A percentile compares a stretch with the other conserved stretches of the same genome.
Evolutionary conservation across 352 stramenopile genomes (phyloP).

Genomic region (Saprolegnia diclina): DNA sequence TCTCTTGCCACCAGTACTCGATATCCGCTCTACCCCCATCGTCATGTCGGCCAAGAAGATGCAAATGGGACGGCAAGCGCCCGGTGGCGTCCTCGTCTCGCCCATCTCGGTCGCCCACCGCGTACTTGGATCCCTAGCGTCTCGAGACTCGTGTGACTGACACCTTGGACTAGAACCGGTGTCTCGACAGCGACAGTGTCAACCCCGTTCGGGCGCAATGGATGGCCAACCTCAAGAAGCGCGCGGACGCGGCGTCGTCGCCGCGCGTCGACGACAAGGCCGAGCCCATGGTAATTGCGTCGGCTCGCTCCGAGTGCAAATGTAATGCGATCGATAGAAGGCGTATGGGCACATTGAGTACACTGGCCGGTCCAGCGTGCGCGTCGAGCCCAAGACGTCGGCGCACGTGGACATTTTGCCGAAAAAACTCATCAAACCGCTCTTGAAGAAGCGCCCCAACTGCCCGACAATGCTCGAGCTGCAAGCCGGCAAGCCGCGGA

Average conservation of each 20-base stretch:
- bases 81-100: slow-evolving; percentile 37
- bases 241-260: slow-evolving; percentile 6
- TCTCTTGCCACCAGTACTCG: background rate
- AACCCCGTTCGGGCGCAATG: slow-evolving; percentile 79
- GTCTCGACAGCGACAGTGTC: slow-evolving; percentile 25
- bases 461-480: slow-evolving; percentile 43
- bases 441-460: slow-evolving; percentile 61
- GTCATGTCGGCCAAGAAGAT: slow-evolving; percentile 31
- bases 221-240: slow-evolving; percentile 78
- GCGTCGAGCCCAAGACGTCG: slow-evolving; percentile 19
- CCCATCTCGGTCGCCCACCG: slow-evolving; percentile 47
- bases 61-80: background rate
- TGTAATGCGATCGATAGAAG: background rate
- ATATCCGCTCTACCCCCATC: background rate
- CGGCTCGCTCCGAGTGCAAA: background rate
- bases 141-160: background rate
- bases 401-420: slow-evolving; percentile 13
- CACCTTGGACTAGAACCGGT: slow-evolving; percentile 14
- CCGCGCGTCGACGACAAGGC: background rate
- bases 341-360: background rate
- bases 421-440: slow-evolving; percentile 43
- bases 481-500: slow-evolving; percentile 57
- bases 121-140: slow-evolving; percentile 29
- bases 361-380: background rate
- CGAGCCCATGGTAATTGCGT: background rate